Evolutionary conservation across 768 basidiomycete genomes (phyloP).

Genomic region (Russula brevipes): DNA sequence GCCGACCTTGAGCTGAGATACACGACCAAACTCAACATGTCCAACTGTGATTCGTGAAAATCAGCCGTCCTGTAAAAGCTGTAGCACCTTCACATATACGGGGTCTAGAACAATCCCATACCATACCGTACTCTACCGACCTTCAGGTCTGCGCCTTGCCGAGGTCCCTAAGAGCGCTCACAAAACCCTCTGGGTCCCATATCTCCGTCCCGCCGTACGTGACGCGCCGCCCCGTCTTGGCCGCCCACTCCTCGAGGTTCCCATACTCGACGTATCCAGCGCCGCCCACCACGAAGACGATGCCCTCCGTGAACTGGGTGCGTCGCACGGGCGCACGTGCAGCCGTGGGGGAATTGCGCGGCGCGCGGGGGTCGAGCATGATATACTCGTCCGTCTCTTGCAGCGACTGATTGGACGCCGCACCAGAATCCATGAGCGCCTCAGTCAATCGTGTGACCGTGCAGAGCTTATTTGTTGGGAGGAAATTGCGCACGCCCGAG

Average conservation of each 20-base stretch:
- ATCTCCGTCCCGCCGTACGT: slow-evolving; percentile 98
- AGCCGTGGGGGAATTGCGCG: slow-evolving; percentile 34
- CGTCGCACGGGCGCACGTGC: slow-evolving; percentile 38
- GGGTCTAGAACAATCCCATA: background rate
- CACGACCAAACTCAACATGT: background rate
- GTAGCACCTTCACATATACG: background rate
- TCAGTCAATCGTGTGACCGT: slow-evolving; percentile 90
- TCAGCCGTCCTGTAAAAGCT: background rate
- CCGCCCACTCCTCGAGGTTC: slow-evolving; percentile 92
- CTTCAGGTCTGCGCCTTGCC: slow-evolving; percentile 41
- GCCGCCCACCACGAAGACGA: slow-evolving; percentile 94
- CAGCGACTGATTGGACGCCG: slow-evolving; percentile 84
- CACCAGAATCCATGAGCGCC: slow-evolving; percentile 95
- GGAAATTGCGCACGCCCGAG: slow-evolving; percentile 95
- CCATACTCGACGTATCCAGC: slow-evolving; percentile 98
- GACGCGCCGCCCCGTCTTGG: slow-evolving; percentile 72
- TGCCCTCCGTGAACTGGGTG: slow-evolving; percentile 83
- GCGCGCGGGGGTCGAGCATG: slow-evolving; percentile 43
- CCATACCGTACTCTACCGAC: background rate
- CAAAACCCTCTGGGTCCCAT: slow-evolving; percentile 80
- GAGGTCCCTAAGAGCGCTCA: slow-evolving; percentile 61
- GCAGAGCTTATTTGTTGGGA: slow-evolving; percentile 90
- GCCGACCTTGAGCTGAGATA: no score
- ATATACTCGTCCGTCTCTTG: slow-evolving; percentile 47
- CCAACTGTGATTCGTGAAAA: background rate